Evolutionary conservation across 2,329 filamentous ascomycete genomes (phyloP).

Genomic region (Mollisiaceae sp.): DNA sequence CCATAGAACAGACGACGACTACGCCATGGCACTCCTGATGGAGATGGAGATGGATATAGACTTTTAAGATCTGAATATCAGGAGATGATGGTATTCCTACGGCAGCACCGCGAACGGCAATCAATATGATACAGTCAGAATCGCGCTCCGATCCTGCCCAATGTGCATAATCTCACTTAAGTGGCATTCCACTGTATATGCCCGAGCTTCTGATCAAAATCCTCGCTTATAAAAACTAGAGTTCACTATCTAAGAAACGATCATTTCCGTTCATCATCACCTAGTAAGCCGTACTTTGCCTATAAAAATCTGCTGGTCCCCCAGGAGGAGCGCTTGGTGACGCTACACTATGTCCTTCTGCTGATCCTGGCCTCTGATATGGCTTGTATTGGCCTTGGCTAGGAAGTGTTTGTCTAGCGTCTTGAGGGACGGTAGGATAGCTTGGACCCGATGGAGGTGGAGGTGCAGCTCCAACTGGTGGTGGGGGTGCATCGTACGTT

Average conservation of each 20-base stretch:
- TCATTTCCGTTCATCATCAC: background rate
- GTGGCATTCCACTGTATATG: background rate
- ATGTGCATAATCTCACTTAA: background rate
- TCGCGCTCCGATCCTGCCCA: background rate
- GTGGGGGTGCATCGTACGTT: constrained; percentile 39
- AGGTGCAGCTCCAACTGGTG: constrained; percentile 38
- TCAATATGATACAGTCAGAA: constrained; percentile 13
- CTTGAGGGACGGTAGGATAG: constrained; percentile 46
- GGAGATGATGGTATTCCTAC: constrained; percentile 1
- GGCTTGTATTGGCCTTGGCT: constrained; percentile 65
- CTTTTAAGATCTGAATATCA: background rate
- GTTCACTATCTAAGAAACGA: constrained; percentile 6
- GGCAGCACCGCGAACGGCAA: background rate
- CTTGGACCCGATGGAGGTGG: constrained; percentile 34
- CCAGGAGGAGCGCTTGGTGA: constrained; percentile 53
- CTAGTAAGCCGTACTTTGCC: constrained; percentile 48
- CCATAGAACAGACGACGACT: background rate
- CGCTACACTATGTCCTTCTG: constrained; percentile 36
- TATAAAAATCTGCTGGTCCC: constrained; percentile 57
- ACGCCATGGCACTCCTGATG: background rate
- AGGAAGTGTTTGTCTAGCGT: constrained; percentile 56
- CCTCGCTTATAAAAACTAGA: background rate
- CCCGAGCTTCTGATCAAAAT: background rate
- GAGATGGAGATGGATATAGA: background rate
- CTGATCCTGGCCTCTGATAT: constrained; percentile 47